phyloP scores from a whole-genome alignment of 2,329 filamentous ascomycete genomes.

The Pseudocercospora fuligena region DNA sequence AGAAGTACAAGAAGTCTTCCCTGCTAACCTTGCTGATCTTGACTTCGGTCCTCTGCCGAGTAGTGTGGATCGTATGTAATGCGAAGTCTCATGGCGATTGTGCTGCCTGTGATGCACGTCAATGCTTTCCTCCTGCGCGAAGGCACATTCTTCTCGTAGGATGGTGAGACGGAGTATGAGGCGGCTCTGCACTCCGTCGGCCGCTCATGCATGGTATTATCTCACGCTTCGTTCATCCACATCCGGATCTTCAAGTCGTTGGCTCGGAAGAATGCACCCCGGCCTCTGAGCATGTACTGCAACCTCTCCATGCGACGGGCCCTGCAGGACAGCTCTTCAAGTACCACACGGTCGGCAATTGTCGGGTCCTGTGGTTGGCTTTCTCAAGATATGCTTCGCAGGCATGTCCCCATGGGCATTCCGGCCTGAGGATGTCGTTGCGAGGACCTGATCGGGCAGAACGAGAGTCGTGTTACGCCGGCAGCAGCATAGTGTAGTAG shows the following conservation, averaged over 20 bases:
- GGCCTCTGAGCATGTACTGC: background rate
- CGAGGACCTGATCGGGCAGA: background rate
- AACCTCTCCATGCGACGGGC: conserved; percentile 3
- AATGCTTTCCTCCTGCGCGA: background rate
- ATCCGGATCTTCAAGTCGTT: background rate
- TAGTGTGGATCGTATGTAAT: background rate
- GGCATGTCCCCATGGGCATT: background rate
- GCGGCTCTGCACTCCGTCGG: background rate
- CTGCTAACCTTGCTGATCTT: background rate
- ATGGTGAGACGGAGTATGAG: background rate
- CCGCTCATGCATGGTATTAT: background rate
- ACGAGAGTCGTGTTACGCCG: background rate
- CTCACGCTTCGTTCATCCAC: background rate
- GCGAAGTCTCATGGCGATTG: background rate
- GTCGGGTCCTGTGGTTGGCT: conserved; percentile 8
- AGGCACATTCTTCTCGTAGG: background rate
- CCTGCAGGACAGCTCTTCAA: background rate
- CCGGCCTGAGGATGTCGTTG: background rate
- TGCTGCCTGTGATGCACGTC: background rate
- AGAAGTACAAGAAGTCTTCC: background rate
- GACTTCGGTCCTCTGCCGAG: background rate
- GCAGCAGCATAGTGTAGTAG: background rate
- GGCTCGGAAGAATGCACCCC: background rate
- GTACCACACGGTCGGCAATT: conserved; percentile 5
- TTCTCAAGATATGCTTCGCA: background rate